Evolutionary conservation across 192 early-diverging fungal genomes (phyloP), one percentile per base, ranked within the genome.

Genomic region (Backusella australiensis): DNA sequence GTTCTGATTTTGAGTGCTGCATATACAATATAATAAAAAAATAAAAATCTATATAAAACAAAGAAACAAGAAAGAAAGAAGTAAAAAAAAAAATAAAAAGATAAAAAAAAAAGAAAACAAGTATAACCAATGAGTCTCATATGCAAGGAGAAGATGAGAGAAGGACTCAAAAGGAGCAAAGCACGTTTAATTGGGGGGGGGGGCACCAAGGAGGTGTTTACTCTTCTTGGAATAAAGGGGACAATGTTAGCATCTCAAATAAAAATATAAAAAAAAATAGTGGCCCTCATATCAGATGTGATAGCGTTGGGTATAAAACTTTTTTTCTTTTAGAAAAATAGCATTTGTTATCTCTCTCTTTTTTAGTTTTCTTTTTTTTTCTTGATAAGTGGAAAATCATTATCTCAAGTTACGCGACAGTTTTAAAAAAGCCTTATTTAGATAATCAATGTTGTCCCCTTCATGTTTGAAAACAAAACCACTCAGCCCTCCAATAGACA

Each of bases 31-130:
- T 21, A 49, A 49, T 32, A 75, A 34, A 15, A 15, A 41, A 23
- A 49, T 1, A 65, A 39, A 26, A 63, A 36, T 23, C 35, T 23
- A 63, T 23, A 63, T 11, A 74, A 65, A 36, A 67, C 19, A 42
- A 66, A 71, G 26, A 35, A 38, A 26, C 14, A 76, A 71, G 29
- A 63, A 65, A 63, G 9, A 49, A 38, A 73, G 36, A 72, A 73
- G 19, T 53, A 76, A 56, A 67, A 38, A 49, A 14, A 12, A 34
- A 4, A 73, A 35, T 3, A 17, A 23, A 56, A n/a, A 52, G 23
- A 39, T 39, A 63, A 11, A 59, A 32, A 32, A 32, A 32, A 29
- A 1, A 29, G 26, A 36, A 34, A 41, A 26, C 35, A 73, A 63
- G 38, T 72, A 36, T 56, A 56, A 23, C 23, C 12, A 70, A 29